Percentiles rank a stretch among this genome's conserved stretches.
Conservation (phyloP, 495 filamentous ascomycete genomes). For the Friedmanniomyces simplex region DNA sequence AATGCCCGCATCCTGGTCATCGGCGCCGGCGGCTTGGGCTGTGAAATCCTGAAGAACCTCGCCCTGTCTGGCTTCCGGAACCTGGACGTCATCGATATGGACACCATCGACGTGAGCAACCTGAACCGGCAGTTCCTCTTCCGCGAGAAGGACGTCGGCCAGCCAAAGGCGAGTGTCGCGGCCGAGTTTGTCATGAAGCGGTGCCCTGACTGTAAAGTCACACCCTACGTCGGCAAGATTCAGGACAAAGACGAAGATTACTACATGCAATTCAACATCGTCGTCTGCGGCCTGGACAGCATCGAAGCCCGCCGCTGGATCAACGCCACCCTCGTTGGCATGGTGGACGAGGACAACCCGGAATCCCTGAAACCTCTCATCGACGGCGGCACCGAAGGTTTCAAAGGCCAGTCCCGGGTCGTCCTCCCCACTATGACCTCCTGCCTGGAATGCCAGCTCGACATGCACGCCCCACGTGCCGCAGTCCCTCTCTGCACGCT, state of each 20-base stretch:
- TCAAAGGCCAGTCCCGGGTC: conserved; percentile 94
- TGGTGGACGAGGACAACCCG: conserved; percentile 70
- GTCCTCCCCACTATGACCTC: conserved; percentile 85
- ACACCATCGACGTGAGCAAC: conserved; percentile 97
- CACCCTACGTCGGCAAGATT: conserved; percentile 84
- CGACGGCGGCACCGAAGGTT: conserved; percentile 94
- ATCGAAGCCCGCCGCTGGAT: conserved; percentile 98
- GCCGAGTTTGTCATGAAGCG: conserved; percentile 81
- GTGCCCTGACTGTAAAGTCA: conserved; percentile 84
- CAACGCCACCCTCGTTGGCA: conserved; percentile 80
- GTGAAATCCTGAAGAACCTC: conserved; percentile 94
- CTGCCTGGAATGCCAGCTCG: conserved; percentile 96
- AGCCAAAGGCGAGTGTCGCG: conserved; percentile 86
- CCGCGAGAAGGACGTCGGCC: conserved; percentile 82
- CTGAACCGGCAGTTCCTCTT: conserved; percentile 98
- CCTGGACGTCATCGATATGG: conserved; percentile 99
- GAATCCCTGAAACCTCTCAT: conserved; percentile 85
- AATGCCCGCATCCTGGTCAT: conserved; percentile 67
- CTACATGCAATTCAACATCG: conserved; percentile 92
- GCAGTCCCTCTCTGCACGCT: conserved; percentile 95
- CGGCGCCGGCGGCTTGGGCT: conserved; percentile 90
- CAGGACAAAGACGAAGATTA: conserved; percentile 96
- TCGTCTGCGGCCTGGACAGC: conserved; percentile 94
- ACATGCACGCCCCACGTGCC: conserved; percentile 90
- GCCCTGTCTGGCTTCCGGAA: conserved; percentile 91